Conservation (phyloP, 2,329 filamentous ascomycete genomes). For the Leptographium lundbergii region DNA sequence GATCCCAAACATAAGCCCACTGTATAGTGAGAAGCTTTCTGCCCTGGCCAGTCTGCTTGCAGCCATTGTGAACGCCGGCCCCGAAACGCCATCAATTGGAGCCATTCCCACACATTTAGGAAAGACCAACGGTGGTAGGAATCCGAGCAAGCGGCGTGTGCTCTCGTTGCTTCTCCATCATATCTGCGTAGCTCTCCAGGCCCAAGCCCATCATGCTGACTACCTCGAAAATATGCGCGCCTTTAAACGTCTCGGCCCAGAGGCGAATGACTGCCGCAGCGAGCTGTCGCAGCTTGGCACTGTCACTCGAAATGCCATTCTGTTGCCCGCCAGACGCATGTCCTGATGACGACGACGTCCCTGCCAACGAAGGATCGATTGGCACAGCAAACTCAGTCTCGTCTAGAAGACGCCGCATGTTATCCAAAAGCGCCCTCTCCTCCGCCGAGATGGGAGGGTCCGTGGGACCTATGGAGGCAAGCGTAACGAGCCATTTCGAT, state of each 20-base stretch:
- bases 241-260: conserved; percentile 51
- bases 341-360: conserved; percentile 11
- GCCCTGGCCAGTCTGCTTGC: neutral
- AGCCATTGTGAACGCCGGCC: neutral
- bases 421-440: conserved; percentile 42
- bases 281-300: conserved; percentile 39
- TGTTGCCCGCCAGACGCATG: neutral
- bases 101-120: neutral
- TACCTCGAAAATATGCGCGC: conserved; percentile 47
- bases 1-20: neutral
- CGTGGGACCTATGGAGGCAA: conserved; percentile 36
- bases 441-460: conserved; percentile 37
- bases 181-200: conserved; percentile 42
- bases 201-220: conserved; percentile 45
- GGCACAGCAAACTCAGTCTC: conserved; percentile 51
- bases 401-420: conserved; percentile 44
- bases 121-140: conserved; percentile 3
- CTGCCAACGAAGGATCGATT: conserved; percentile 41
- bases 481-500: conserved; percentile 47
- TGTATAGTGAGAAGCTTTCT: neutral
- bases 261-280: conserved; percentile 45
- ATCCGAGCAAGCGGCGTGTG: conserved; percentile 29
- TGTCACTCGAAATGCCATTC: conserved; percentile 27
- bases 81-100: neutral
- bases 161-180: conserved; percentile 41